Base-by-base conservation (phyloP, 2,329 filamentous ascomycete genomes). In the Periconia digitata region DNA sequence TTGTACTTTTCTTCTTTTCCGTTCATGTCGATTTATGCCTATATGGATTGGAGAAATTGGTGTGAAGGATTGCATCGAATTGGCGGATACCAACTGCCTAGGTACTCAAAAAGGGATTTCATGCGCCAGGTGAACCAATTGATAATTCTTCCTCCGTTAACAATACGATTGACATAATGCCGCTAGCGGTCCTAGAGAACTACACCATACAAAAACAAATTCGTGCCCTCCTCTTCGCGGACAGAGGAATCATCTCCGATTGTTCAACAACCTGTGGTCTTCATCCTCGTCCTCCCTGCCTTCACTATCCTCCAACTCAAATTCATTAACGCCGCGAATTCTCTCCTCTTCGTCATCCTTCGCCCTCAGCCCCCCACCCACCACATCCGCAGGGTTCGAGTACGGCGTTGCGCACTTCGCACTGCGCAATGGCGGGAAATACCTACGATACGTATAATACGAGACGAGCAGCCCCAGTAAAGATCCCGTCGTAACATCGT, bases 381-480 rank as follows among this genome's bases (percentile, higher is more conserved):
- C 50, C 3, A 56, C 58, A 32, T 74, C 71, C 10, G 59, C 67
- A 2, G 66, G 65, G 43, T 72, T 71, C 18, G 70, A 59, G 56
- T 80, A 81, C 13, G 82, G 79, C 17, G 72, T 72, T 32, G 79
- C 76, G 56, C 82, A 85, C n/a, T 66, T 63, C 13, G 58, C 56
- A n/a, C 73, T 76, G 38, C 75, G 67, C 46, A 85, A 59, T 4
- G 75, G 67, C 0, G 83, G 83, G 60, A 80, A 86, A 59, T 85
- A 85, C 42, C 83, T 72, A 45, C 82, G 72, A 63, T 85, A 86
- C 7, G 79, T 81, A 51, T 82, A 79, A 63, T 77, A 81, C 13
- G 82, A 77, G 3, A 85, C 72, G 1, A 70, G 46, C 23, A 83
- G 71, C 0, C 84, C 83, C 6, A 86, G 61, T 17, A 80, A 44